Conservation (phyloP, 371 early-diverging fungal species). For the Apophysomyces elegans region DNA sequence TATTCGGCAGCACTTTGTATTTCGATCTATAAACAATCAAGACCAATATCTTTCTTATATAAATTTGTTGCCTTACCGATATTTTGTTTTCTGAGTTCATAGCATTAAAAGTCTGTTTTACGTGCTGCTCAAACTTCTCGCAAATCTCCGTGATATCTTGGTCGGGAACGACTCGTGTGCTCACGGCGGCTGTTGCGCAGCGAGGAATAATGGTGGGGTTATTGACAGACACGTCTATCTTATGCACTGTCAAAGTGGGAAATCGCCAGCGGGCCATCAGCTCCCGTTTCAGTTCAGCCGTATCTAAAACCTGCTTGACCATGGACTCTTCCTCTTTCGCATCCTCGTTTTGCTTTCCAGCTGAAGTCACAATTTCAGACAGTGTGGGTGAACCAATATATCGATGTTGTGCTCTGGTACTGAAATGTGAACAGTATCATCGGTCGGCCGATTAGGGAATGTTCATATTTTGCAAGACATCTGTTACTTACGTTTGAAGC, state of each 20-base stretch:
- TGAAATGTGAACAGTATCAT: conserved; percentile 15
- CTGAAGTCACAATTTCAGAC: conserved; percentile 10
- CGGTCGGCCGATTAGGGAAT: conserved; percentile 18
- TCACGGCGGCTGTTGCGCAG: conserved; percentile 71
- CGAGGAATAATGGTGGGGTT: conserved; percentile 77
- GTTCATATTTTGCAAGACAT: background rate
- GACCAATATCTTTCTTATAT: background rate
- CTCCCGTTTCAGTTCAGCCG: conserved; percentile 51
- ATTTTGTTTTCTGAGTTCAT: conserved; percentile 59
- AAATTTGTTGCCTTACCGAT: conserved; percentile 32
- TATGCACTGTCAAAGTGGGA: conserved; percentile 82
- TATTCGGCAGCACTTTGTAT: conserved; percentile 74
- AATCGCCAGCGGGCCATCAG: conserved; percentile 82
- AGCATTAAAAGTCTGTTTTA: conserved; percentile 55
- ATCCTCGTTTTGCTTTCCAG: conserved; percentile 17
- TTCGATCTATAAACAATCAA: conserved; percentile 39
- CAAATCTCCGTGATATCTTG: conserved; percentile 71
- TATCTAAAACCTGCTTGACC: conserved; percentile 21
- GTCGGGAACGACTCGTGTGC: conserved; percentile 85
- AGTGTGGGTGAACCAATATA: conserved; percentile 34
- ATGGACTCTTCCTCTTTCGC: conserved; percentile 34
- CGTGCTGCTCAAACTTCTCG: conserved; percentile 56
- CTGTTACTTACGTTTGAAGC: conserved; percentile 38
- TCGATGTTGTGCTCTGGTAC: conserved; percentile 40
- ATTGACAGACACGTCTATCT: conserved; percentile 76